A percentile compares a stretch with the other conserved stretches of the same genome.
phyloP scores from a whole-genome alignment of 2,329 filamentous ascomycete species.

The Aspergillus ustus region DNA sequence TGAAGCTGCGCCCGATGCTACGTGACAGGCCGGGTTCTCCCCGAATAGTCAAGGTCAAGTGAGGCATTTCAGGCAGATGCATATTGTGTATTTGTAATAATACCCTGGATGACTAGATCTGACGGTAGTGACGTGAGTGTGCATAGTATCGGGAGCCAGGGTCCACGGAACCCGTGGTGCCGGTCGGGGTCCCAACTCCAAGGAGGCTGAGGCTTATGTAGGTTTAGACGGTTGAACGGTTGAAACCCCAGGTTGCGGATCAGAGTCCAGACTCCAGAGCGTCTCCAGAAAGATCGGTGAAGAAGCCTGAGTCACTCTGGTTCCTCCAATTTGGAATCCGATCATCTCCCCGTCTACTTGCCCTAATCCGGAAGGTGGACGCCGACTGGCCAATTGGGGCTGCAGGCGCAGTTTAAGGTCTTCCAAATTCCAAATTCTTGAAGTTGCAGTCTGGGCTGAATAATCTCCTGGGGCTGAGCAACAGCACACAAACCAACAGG shows the following conservation, averaged over 20 bases:
- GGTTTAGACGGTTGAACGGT: neutral
- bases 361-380: neutral
- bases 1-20: neutral
- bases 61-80: neutral
- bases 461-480: constrained; percentile 1
- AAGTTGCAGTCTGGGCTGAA: neutral
- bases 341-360: neutral
- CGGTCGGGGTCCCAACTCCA: neutral
- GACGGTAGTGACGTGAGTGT: neutral
- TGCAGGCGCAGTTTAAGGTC: neutral
- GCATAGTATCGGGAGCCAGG: neutral
- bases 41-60: no score
- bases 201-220: neutral
- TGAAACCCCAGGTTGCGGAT: neutral
- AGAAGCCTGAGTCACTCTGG: neutral
- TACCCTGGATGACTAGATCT: neutral
- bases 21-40: neutral
- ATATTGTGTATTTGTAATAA: neutral
- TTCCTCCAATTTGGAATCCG: neutral
- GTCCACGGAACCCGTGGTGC: no score
- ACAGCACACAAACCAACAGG: neutral
- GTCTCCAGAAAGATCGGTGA: neutral
- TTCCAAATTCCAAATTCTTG: constrained; percentile 4
- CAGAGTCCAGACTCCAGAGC: neutral
- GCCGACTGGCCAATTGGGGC: neutral